Conservation (phyloP, 352 stramenopile genomes). For the Aphanomyces stellatus region DNA sequence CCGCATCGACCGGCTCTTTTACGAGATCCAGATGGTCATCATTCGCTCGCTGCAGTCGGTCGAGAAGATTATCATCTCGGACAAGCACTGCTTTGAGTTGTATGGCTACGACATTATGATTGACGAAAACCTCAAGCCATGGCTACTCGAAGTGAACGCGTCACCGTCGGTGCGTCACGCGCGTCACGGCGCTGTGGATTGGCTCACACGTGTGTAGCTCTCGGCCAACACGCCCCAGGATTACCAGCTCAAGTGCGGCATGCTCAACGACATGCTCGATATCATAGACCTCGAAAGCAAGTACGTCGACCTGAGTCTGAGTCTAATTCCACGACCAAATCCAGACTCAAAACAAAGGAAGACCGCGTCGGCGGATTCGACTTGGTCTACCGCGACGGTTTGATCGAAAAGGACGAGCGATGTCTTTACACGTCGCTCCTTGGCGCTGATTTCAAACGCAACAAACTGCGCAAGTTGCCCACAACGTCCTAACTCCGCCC, state of each 20-base stretch:
- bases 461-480: constrained; percentile 21
- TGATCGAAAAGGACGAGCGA: constrained; percentile 50
- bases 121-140: constrained; percentile 86
- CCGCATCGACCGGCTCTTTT: constrained; percentile 80
- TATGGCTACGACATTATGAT: constrained; percentile 93
- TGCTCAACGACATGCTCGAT: constrained; percentile 92
- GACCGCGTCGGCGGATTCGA: constrained; percentile 68
- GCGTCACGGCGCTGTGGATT: not conserved
- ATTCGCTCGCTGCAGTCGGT: constrained; percentile 80
- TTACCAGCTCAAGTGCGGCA: constrained; percentile 89
- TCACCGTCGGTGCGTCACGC: constrained; percentile 68
- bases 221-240: constrained; percentile 88
- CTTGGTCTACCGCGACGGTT: constrained; percentile 66
- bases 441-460: constrained; percentile 47
- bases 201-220: constrained; percentile 37
- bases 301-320: constrained; percentile 24
- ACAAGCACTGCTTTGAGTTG: constrained; percentile 94
- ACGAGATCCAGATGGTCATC: constrained; percentile 86
- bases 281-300: constrained; percentile 90
- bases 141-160: constrained; percentile 91
- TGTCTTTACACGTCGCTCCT: constrained; percentile 71
- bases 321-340: not conserved
- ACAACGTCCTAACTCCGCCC: too few species aligned
- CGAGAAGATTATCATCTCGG: constrained; percentile 92
- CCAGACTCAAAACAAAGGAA: constrained; percentile 27